Base-by-base conservation (phyloP, 257 asterid species). In the Rauvolfia tetraphylla region DNA sequence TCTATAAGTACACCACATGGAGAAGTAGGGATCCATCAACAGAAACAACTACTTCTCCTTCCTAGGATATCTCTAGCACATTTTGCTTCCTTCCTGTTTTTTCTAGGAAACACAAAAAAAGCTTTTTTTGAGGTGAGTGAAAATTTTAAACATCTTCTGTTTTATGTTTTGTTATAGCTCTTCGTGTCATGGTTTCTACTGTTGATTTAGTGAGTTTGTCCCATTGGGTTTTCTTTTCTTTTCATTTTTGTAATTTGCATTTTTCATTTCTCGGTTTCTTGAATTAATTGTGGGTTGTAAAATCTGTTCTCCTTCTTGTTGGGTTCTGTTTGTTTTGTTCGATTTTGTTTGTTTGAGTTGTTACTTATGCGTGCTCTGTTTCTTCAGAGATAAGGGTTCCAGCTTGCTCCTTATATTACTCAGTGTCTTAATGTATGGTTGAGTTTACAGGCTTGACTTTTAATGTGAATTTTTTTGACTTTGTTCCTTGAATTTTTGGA, bases 291-390 rank as follows among this genome's bases (percentile, higher is more conserved):
- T n/a, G n/a, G 31, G 57, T 69, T 44, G 54, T n/a, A 57, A 14
- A 4, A 14, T 66, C n/a, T 18, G 0, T 0, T 0, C 10, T 75
- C 38, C 4, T 75, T 51, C 15, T 5, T 36, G 3, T 2, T 42
- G 67, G 78, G 54, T 36, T 49, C 17, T 11, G 59, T 38, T 53
- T 67, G 17, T 66, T 57, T 3, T 31, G n/a, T 39, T 67, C 17
- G 25, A 66, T 3, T 76, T 67, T 51, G 58, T 67, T 67, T 34
- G 69, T 67, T 67, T 76, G 22, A 68, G 79, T 68, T 67, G 34
- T 53, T 48, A 0, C 7, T 36, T 68, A 11, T 20, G 46, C 42
- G 4, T 73, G 53, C 76, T 33, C 15, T 56, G 76, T 36, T 54
- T 73, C 68, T 57, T 27, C 13, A 13, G 23, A 36, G 49, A 5